Base-by-base conservation (phyloP, 352 stramenopile species). In the Blastocystis sp. region DNA sequence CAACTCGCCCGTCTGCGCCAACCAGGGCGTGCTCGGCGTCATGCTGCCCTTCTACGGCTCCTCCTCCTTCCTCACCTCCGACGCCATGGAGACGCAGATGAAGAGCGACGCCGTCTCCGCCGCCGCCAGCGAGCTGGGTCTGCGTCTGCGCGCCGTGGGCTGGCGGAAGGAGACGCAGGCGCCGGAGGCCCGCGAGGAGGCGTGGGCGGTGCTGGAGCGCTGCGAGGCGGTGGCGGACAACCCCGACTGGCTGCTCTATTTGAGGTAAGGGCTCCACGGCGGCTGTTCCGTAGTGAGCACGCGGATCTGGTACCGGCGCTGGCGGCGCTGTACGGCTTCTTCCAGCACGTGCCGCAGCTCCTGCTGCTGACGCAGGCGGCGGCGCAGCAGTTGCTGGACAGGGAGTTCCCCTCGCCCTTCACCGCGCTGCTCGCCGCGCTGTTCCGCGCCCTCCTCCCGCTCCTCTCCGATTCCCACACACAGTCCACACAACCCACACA, bases 31-130 rank as follows among this genome's bases (percentile, higher is more conserved):
- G 1, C n/a, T 81, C 7, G 71, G 71, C 34, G 71, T 81, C 0
- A 81, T 81, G 1, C 23, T 81, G 14, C 71, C 71, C 34, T 81
- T 81, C 52, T 81, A 81, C 40, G 71, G 71, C 56, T 81, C 71
- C 34, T 62, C 41, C 34, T 81, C 71, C 41, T 81, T 81, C 56
- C 2, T 81, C 10, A 81, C 17, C 59, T 9, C 14, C 17, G 14
- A 43, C 11, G 65, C 41, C 10, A 48, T 61, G n/a, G 21, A 38
- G 21, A 40, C 2, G 11, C 41, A 40, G 52, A 61, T 9, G 1
- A 60, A 60, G 41, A 77, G 3, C 10, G 21, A 56, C 48, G 48
- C 23, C 43, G 14, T 9, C 34, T 17, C 10, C 38, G 60, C 5
- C 14, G 19, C 4, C 9, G 43, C 23, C 66, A 5, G 5, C 38